Base-by-base conservation (phyloP, 306 rosid genomes). In the Sicyos baderoa region DNA sequence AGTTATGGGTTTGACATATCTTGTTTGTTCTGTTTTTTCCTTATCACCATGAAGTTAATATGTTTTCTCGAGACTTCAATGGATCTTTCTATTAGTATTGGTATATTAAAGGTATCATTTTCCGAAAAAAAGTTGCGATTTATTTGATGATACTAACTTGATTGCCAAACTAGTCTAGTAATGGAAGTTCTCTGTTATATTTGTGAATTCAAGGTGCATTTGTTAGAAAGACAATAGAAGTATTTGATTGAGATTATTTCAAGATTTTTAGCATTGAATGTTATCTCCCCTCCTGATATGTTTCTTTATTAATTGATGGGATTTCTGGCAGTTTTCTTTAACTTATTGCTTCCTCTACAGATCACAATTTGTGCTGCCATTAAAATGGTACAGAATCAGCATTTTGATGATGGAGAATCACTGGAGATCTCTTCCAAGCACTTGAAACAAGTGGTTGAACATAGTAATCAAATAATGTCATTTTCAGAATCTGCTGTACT, bases 371-470 rank as follows among this genome's bases (percentile, higher is more conserved):
- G 53, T 75, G 51, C 51, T 82, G 82, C 90, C 85, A 87, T 54
- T 71, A 83, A 71, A 72, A 91, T 91, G 97, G 97, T 91, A 61
- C 96, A 88, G 80, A 91, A 91, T 60, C 93, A 93, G 57, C 82
- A 87, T 67, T 88, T 79, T 49, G 94, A 91, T 74, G 86, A 80
- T 51, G 94, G 82, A 61, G 94, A 87, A 60, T 69, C 80, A 68
- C 71, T 84, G 68, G 89, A 82, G 77, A 79, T 81, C 72, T 82
- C 94, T 64, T 75, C 85, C 74, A 88, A 91, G 77, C 86, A 74
- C 79, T 91, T 83, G 27, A 91, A 85, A 78, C 94, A 85, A 52
- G 81, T 40, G 45, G 72, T 67, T 15, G 91, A 74, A 70, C 77
- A 84, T 9, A 78, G 78, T 45, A 70, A 81, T 78, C 81, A 78